phyloP scores from a whole-genome alignment of 2,329 filamentous ascomycete species.

The Alternaria rosae region DNA sequence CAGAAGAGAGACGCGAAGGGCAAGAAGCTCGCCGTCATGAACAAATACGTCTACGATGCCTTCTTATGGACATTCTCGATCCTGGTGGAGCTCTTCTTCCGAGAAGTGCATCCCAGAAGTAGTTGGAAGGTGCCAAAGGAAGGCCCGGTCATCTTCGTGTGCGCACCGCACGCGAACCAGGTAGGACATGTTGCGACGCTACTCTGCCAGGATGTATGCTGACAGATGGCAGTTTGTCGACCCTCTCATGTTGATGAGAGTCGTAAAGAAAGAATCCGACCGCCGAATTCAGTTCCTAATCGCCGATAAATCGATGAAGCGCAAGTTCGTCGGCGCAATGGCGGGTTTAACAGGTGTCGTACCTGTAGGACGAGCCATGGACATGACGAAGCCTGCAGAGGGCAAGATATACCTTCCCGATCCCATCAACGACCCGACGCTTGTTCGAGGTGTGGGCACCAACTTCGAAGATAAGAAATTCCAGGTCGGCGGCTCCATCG shows the following conservation, averaged over 20 bases:
- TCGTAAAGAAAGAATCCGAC: conserved; percentile 83
- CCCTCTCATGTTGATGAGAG: conserved; percentile 89
- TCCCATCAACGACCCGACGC: conserved; percentile 80
- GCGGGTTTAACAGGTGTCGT: conserved; percentile 87
- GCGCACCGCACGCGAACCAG: conserved; percentile 89
- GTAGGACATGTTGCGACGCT: conserved; percentile 18
- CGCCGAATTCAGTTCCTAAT: conserved; percentile 92
- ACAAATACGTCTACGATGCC: conserved; percentile 77
- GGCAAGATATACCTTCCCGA: conserved; percentile 90
- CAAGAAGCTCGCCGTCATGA: conserved; percentile 62
- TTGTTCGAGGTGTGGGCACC: conserved; percentile 80
- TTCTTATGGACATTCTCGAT: conserved; percentile 81
- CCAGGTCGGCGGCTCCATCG: conserved; percentile 75
- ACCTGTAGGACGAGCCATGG: conserved; percentile 91
- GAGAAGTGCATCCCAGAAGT: conserved; percentile 92
- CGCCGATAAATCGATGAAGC: conserved; percentile 92
- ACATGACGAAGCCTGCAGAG: conserved; percentile 78
- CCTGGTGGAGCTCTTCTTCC: conserved; percentile 95
- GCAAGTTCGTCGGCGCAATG: conserved; percentile 85
- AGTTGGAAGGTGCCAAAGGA: conserved; percentile 92
- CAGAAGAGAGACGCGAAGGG: conserved; percentile 29
- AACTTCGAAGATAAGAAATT: conserved; percentile 72
- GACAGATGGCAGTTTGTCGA: conserved; percentile 78
- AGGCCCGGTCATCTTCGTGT: conserved; percentile 93
- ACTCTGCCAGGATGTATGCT: not conserved